phyloP scores from a whole-genome alignment of 345 rosid species.

The Salix suchowensis region DNA sequence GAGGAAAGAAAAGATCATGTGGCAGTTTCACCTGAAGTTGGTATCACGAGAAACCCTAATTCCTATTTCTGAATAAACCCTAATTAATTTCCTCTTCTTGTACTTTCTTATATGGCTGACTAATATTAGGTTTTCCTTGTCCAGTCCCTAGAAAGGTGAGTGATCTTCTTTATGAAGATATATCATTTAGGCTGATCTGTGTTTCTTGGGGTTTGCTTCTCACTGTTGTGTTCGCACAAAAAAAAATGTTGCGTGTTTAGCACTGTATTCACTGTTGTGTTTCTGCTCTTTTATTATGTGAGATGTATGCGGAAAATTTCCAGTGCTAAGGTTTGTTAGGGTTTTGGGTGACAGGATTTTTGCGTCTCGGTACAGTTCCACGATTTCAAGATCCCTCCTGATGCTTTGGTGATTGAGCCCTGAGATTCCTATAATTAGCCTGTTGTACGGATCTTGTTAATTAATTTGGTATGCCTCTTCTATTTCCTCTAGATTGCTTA shows the following conservation, averaged over 20 bases:
- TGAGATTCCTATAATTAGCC: slow-evolving; percentile 13
- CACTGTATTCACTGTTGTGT: slow-evolving; percentile 8
- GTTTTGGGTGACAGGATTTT: slow-evolving; percentile 25
- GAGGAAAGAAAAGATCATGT: slow-evolving; percentile 63
- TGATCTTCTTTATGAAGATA: slow-evolving; percentile 1
- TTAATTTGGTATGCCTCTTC: slow-evolving; percentile 10
- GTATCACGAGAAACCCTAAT: slow-evolving; percentile 49
- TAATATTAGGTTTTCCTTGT: slow-evolving; percentile 7
- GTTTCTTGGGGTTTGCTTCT: slow-evolving; percentile 15
- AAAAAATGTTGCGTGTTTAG: neutral
- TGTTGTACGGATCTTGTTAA: slow-evolving; percentile 9
- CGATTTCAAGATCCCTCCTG: slow-evolving; percentile 30
- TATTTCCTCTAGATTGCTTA: neutral
- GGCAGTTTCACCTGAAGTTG: slow-evolving; percentile 85
- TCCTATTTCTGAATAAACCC: slow-evolving; percentile 23
- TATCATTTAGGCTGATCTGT: slow-evolving; percentile 15
- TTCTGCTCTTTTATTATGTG: neutral
- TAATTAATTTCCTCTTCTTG: neutral
- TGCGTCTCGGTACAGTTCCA: slow-evolving; percentile 34
- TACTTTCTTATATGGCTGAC: slow-evolving; percentile 1
- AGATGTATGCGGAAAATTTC: slow-evolving; percentile 3
- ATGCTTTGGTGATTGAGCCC: slow-evolving; percentile 35
- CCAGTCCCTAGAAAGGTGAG: slow-evolving; percentile 20
- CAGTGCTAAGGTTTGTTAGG: slow-evolving; percentile 11
- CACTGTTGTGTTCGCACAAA: neutral